Evolutionary conservation across 352 stramenopile species (phyloP).

Genomic region (Phytopythium ostracodes): DNA sequence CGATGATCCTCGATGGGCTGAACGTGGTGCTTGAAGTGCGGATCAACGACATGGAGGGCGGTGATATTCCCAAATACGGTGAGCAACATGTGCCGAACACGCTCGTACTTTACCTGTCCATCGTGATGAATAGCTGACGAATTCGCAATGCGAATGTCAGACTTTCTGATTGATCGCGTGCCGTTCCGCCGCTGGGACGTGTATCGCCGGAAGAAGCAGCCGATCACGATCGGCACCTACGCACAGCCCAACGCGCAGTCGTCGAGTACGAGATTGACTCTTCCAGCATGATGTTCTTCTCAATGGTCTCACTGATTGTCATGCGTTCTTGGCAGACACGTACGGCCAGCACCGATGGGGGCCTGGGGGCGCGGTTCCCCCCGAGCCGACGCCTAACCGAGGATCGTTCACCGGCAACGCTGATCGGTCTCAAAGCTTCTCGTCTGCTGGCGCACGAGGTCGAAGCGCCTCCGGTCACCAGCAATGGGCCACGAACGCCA

Average conservation of each 20-base stretch:
- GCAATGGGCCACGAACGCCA: not conserved
- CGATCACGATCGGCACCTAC: slow-evolving; percentile 33
- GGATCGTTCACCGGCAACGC: slow-evolving; percentile 15
- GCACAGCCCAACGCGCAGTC: slow-evolving; percentile 28
- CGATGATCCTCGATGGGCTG: slow-evolving; percentile 71
- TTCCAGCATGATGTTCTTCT: slow-evolving; percentile 3
- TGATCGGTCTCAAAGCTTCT: slow-evolving; percentile 6
- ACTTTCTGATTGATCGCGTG: slow-evolving; percentile 76
- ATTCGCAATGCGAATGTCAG: slow-evolving; percentile 18
- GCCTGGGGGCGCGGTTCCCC: slow-evolving; percentile 13
- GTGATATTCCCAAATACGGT: slow-evolving; percentile 85
- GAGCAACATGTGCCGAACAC: not conserved
- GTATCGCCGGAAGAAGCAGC: slow-evolving; percentile 65
- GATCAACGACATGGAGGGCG: slow-evolving; percentile 78
- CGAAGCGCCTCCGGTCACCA: slow-evolving; percentile 6
- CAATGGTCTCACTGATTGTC: not conserved
- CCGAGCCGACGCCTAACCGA: slow-evolving; percentile 7
- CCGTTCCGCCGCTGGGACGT: slow-evolving; percentile 82
- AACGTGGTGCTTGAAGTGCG: slow-evolving; percentile 79
- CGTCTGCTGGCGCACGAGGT: not conserved
- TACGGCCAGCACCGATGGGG: slow-evolving; percentile 73
- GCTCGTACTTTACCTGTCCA: not conserved
- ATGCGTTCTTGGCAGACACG: slow-evolving; percentile 19
- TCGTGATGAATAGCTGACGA: not conserved
- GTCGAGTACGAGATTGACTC: slow-evolving; percentile 25